These are phyloP conservation scores for Patellifolia procumbens DNA, from an alignment of 179 eudicot genomes.

Conservation along the genomic window DNA sequence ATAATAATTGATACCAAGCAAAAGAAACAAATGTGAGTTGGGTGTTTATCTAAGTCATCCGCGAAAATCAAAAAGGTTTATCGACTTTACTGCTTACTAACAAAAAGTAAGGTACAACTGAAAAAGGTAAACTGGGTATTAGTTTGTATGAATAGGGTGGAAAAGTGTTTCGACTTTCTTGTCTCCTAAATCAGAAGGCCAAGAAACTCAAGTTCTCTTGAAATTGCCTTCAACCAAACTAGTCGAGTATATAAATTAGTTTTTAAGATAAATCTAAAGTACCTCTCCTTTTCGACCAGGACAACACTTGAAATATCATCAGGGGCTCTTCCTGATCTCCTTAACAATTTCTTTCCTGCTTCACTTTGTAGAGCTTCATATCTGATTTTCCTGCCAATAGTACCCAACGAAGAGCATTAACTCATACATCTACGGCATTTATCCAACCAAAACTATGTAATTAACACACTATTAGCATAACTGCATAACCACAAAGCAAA, in stretches of 20 bases:
- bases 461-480: not conserved
- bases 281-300: slow-evolving; percentile 92
- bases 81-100: no score
- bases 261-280: not conserved
- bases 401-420: not conserved
- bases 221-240: not conserved
- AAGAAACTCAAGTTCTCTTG: not conserved
- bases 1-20: no score
- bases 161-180: not conserved
- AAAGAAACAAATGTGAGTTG: no score
- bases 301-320: slow-evolving; percentile 99
- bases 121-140: not conserved
- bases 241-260: not conserved
- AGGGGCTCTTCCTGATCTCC: slow-evolving; percentile 88
- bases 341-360: slow-evolving; percentile 70
- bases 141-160: no score
- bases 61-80: no score
- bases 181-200: not conserved
- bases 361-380: slow-evolving; percentile 96
- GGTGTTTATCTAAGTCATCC: no score
- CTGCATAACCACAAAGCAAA: slow-evolving; percentile 2
- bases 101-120: no score
- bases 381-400: slow-evolving; percentile 66
- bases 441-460: no score
- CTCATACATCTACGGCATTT: not conserved